Evolutionary conservation across 2,329 filamentous ascomycete species (phyloP).

Genomic region (Cytospora piceicola): DNA sequence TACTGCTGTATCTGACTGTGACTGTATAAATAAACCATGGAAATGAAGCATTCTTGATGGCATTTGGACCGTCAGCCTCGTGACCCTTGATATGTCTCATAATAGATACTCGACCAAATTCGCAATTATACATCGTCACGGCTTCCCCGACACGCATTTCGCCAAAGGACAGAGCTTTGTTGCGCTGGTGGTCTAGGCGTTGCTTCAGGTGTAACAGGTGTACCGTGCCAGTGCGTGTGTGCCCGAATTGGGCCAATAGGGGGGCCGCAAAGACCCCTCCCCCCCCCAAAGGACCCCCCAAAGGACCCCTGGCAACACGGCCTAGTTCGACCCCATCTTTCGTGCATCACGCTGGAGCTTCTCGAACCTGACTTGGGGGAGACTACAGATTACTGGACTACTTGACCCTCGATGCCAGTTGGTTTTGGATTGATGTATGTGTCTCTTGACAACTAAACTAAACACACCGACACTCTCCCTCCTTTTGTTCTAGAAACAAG

Average conservation of each 20-base stretch:
- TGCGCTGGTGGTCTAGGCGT: slow-evolving; percentile 6
- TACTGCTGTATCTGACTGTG: slow-evolving; percentile 7
- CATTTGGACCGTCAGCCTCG: neutral
- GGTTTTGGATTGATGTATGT: slow-evolving; percentile 14
- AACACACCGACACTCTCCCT: slow-evolving; percentile 27
- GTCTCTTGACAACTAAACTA: slow-evolving; percentile 25
- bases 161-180: slow-evolving; percentile 2
- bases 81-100: neutral
- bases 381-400: too few species aligned
- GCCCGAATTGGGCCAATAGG: slow-evolving; percentile 19
- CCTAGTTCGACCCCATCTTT: slow-evolving; percentile 17
- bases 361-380: neutral
- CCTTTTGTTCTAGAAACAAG: slow-evolving; percentile 19
- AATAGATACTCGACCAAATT: neutral
- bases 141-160: slow-evolving; percentile 6
- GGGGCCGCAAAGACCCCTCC: neutral
- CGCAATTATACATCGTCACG: neutral
- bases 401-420: slow-evolving; percentile 19
- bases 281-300: neutral
- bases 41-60: neutral
- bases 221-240: neutral
- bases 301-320: neutral
- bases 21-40: neutral
- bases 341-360: slow-evolving; percentile 16
- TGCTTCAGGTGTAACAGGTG: neutral